Base-by-base conservation (phyloP, 2,329 filamentous ascomycete species). In the Fusarium anthophilum region DNA sequence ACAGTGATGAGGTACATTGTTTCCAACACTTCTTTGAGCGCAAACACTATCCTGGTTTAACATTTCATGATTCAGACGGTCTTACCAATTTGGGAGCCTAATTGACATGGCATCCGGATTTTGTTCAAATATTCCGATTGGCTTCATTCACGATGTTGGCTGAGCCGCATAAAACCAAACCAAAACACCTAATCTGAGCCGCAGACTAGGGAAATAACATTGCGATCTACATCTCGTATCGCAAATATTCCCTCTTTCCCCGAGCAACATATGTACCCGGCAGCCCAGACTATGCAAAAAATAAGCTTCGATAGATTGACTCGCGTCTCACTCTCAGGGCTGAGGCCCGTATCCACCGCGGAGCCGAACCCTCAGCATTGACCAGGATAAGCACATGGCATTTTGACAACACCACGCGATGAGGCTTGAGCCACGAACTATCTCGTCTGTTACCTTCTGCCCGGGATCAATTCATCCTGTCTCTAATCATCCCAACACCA, bases 301-400 rank as follows among this genome's bases (percentile, higher is more conserved):
- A 47, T 45, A 59, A 44, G 26, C 9, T 67, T 71, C 37, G 32
- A 48, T 61, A 56, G 53, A 48, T 54, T 72, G 59, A 70, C 58
- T 74, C 71, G 61, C 28, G 51, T 48, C 38, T 17, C 50, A 54
- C 35, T 38, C 26, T 24, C 45, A 54, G 53, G 43, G 55, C 55
- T 61, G 58, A 62, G 32, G 15, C 11, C 35, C 6, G 35, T 50
- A 55, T 51, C 71, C 71, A 74, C 71, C 58, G 71, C 71, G 71
- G 71, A 74, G 55, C 71, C 71, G 71, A 69, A 58, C 7, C 26
- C 41, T 65, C 59, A 38, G 18, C 47, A 32, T 32, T 43, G 39
- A 38, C 28, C 26, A 39, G 20, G 13, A 18, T 37, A n/a, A 41
- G 60, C 38, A 53, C 44, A 70, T 57, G 48, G 67, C 24, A 47